Evolutionary conservation across 345 rosid species (phyloP).

Genomic region (Combretum micranthum): DNA sequence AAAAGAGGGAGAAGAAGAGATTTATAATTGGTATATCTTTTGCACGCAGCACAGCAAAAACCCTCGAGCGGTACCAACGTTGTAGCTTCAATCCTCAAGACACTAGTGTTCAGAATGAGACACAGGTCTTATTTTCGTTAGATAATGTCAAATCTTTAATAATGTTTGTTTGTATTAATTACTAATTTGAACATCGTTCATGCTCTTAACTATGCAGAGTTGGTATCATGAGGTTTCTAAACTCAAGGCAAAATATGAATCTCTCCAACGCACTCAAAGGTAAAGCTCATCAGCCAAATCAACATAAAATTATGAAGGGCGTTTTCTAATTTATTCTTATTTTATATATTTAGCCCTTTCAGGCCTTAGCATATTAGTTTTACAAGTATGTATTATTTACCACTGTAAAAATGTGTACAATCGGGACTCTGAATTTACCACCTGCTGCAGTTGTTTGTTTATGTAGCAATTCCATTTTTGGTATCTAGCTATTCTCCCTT

Average conservation of each 20-base stretch:
- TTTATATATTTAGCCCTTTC: not conserved
- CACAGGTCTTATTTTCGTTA: constrained; percentile 36
- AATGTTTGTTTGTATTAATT: not conserved
- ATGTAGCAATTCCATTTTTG: too few species aligned
- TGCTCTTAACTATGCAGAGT: constrained; percentile 28
- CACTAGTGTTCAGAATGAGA: constrained; percentile 47
- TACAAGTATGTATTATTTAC: too few species aligned
- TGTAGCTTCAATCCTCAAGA: constrained; percentile 52
- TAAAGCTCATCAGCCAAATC: constrained; percentile 3
- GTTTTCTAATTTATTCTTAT: not conserved
- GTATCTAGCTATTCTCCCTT: too few species aligned
- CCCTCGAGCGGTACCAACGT: constrained; percentile 70
- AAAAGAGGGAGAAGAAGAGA: too few species aligned
- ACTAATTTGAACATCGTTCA: not conserved
- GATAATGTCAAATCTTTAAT: not conserved
- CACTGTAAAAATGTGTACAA: too few species aligned
- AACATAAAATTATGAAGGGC: not conserved
- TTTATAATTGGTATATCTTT: not conserved
- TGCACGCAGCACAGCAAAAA: constrained; percentile 38
- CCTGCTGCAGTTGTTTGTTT: too few species aligned
- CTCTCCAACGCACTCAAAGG: constrained; percentile 85
- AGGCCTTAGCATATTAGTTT: not conserved
- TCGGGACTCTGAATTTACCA: too few species aligned
- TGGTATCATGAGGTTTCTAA: constrained; percentile 76
- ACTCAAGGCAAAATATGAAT: constrained; percentile 68